Evolutionary conservation across 2,329 filamentous ascomycete genomes (phyloP).

Genomic region (Blastomyces parvus): DNA sequence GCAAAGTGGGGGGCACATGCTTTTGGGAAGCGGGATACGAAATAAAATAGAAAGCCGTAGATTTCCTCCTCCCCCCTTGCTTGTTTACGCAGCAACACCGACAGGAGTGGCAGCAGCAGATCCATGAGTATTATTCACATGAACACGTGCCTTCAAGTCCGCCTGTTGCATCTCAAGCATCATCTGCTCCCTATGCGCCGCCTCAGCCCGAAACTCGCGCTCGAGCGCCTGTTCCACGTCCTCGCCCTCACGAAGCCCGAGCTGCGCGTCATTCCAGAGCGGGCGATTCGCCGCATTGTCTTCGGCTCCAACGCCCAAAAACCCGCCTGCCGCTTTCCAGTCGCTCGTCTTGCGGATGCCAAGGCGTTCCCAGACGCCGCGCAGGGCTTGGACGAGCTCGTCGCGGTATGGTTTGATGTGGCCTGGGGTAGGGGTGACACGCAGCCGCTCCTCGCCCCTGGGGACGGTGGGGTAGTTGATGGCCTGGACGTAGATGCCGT

Average conservation of each 20-base stretch:
- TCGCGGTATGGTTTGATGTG: slow-evolving; percentile 78
- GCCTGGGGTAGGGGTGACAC: slow-evolving; percentile 91
- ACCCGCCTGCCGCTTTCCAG: slow-evolving; percentile 84
- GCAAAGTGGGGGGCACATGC: too few species aligned
- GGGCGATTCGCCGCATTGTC: slow-evolving; percentile 49
- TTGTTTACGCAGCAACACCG: slow-evolving; percentile 11
- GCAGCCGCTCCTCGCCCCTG: slow-evolving; percentile 91
- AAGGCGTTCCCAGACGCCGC: slow-evolving; percentile 79
- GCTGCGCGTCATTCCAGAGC: slow-evolving; percentile 88
- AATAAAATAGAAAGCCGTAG: too few species aligned
- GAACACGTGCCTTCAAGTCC: slow-evolving; percentile 15
- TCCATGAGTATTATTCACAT: slow-evolving; percentile 3
- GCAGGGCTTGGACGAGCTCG: slow-evolving; percentile 72
- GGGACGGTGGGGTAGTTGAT: slow-evolving; percentile 99
- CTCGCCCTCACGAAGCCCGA: slow-evolving; percentile 56
- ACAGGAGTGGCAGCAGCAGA: slow-evolving; percentile 7
- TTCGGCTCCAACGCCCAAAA: slow-evolving; percentile 81
- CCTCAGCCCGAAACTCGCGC: slow-evolving; percentile 26
- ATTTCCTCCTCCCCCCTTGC: background rate
- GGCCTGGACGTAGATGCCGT: slow-evolving; percentile 93
- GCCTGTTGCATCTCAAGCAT: slow-evolving; percentile 12
- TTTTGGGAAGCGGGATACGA: too few species aligned
- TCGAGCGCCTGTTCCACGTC: slow-evolving; percentile 50
- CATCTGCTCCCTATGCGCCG: slow-evolving; percentile 13
- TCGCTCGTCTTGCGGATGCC: slow-evolving; percentile 86